Base-by-base conservation (phyloP, 2,329 filamentous ascomycete species). In the Apiospora sp. region DNA sequence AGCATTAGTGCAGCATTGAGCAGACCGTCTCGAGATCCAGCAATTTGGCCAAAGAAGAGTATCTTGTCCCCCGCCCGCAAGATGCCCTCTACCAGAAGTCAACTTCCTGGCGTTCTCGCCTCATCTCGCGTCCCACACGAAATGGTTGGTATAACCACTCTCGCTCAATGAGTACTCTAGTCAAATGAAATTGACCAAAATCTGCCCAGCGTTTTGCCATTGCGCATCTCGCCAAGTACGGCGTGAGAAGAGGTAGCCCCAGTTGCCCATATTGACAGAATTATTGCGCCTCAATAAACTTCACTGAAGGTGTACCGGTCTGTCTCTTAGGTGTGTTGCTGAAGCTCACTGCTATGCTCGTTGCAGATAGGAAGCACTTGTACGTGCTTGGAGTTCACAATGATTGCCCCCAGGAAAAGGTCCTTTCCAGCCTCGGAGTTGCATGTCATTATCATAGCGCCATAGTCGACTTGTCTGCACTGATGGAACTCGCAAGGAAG, bases 291-390 rank as follows among this genome's bases (percentile, higher is more conserved):
- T 22, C 58, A n/a, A 5, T 44, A 27, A 30, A 69, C 67, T 48
- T 24, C 67, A 46, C 46, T 46, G 67, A 46, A 46, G 67, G n/a
- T 69, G 51, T 70, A 41, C 74, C 70, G 34, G 34, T 41, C 14
- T 41, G 58, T 64, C 10, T 64, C 58, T 64, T 24, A 74, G 68
- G 71, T 78, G 72, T 74, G 76, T 76, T 77, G 76, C 77, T 80
- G 76, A 73, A 85, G 85, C 85, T 86, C 86, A 87, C 86, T 87
- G 86, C 86, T 83, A 78, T 86, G 86, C 86, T 88, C 85, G 84
- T 81, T 84, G 80, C 68, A 41, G 30, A 37, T 58, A 54, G 46
- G 43, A 68, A 64, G 58, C 58, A 64, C 54, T 64, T 41, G 19
- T 41, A 41, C 12, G 58, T 64, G 58, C 58, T 64, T 64, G 30